Conservation (phyloP, 148 eudicot species). For the Rheum nobile region DNA sequence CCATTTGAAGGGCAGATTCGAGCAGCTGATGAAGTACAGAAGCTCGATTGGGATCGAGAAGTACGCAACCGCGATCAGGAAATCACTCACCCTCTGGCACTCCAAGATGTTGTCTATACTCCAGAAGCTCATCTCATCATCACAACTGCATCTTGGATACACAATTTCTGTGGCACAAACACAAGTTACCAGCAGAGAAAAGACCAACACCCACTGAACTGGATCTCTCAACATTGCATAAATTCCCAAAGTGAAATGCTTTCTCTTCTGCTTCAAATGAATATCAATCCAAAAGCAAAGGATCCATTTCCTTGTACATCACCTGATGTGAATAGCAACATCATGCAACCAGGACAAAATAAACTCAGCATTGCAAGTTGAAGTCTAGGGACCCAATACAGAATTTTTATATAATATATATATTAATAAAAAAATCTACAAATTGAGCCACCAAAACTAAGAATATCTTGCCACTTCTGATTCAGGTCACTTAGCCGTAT, state of each 20-base stretch:
- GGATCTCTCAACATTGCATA: conserved; percentile 32
- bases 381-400: background rate
- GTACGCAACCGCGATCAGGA: conserved; percentile 51
- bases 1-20: conserved; percentile 56
- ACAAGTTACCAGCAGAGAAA: conserved; percentile 14
- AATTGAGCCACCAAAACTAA: background rate
- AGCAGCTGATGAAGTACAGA: conserved; percentile 46
- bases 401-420: background rate
- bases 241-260: background rate
- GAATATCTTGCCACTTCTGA: background rate
- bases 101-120: conserved; percentile 29
- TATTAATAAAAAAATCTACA: background rate
- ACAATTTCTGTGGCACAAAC: conserved; percentile 23
- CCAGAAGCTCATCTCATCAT: conserved; percentile 35
- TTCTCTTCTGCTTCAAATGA: background rate
- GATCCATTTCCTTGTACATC: background rate
- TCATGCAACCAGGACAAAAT: background rate
- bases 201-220: conserved; percentile 19
- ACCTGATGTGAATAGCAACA: background rate
- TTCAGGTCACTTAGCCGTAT: background rate
- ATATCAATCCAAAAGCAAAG: background rate
- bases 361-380: background rate
- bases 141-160: conserved; percentile 27
- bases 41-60: conserved; percentile 56
- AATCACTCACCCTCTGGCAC: conserved; percentile 40